These are phyloP conservation scores for Spizellomyces punctatus DNA, from an alignment of 192 early-diverging fungal species.

Conservation along the genomic window DNA sequence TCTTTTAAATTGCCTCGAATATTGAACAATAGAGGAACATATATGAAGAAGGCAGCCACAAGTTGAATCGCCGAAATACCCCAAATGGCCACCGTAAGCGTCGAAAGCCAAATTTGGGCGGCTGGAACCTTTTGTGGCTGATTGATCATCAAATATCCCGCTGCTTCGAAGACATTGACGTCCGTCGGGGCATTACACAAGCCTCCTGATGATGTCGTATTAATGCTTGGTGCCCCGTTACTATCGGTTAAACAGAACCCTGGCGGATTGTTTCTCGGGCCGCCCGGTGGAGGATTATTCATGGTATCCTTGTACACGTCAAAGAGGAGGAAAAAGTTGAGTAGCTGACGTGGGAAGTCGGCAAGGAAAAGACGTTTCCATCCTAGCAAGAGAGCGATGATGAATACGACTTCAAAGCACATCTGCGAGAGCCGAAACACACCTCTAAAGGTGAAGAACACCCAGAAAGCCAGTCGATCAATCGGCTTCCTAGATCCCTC, in stretches of 20 bases:
- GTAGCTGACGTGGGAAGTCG: slow-evolving; percentile 78
- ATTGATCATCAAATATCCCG: slow-evolving; percentile 7
- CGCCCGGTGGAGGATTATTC: not conserved
- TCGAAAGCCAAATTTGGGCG: slow-evolving; percentile 34
- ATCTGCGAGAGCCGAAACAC: slow-evolving; percentile 11
- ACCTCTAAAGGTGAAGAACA: slow-evolving; percentile 87
- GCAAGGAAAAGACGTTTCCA: slow-evolving; percentile 86
- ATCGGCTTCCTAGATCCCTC: slow-evolving; percentile 61
- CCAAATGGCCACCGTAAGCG: slow-evolving; percentile 70
- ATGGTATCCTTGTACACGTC: slow-evolving; percentile 35
- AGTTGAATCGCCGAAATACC: slow-evolving; percentile 55
- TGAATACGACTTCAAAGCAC: not conserved
- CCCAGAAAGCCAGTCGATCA: slow-evolving; percentile 78
- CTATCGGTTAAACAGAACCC: not conserved
- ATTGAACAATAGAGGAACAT: slow-evolving; percentile 75
- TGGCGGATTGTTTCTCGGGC: not conserved
- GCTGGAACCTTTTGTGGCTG: slow-evolving; percentile 1
- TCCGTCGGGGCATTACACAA: not conserved
- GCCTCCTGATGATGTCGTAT: not conserved
- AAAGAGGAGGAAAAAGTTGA: slow-evolving; percentile 47
- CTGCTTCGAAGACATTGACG: not conserved
- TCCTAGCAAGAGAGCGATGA: slow-evolving; percentile 41
- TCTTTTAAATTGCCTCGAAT: slow-evolving; percentile 89
- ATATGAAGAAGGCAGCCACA: slow-evolving; percentile 65
- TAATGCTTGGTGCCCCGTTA: not conserved